Base-by-base conservation (phyloP, 2,329 filamentous ascomycete species). In the Raffaelea albimanens region DNA sequence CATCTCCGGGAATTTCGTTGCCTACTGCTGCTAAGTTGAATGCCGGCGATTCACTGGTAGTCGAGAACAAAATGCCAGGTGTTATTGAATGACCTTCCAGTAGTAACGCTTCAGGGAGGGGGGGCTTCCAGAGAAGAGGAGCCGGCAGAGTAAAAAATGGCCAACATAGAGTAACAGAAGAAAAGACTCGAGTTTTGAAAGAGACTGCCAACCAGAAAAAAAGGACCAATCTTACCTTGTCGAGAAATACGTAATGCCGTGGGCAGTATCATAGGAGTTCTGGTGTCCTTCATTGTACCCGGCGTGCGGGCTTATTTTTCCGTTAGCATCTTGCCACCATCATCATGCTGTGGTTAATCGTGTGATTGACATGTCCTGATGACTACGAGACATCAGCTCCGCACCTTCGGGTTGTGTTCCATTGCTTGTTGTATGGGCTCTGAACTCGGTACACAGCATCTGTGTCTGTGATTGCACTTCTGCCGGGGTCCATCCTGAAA, bases 1-100 rank as follows among this genome's bases (percentile, higher is more conserved):
- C 59, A 40, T 63, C 56, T 50, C 66, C 56, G 50, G 68, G 67
- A 46, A 66, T 55, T 49, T 65, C 58, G 48, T 74, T 57, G 49
- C 54, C 52, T 43, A 47, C 14, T 16, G 49, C 10, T n/a, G 52
- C 40, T 2, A 40, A 38, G 2, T 49, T 46, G 44, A 51, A 50
- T 2, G 45, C n/a, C 2, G 58, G 51, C 47, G 63, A 59, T 52
- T 59, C 59, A 49, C 60, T 60, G 54, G 60, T 55, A 41, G 67
- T 59, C 56, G 72, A 72, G 49, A 64, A 66, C 59, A 69, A 62
- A 60, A 71, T 75, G 68, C 55, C 51, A 52, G 14, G 41, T 33
- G 43, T 48, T 47, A 47, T 40, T 45, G n/a, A n/a, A 18, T 23
- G 20, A n/a, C n/a, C n/a, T n/a, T n/a, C n/a, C n/a, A n/a, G n/a